Evolutionary conservation across 2,329 filamentous ascomycete species (phyloP), one percentile per base, ranked within the genome.

Genomic region (Beauveria rudraprayagi): DNA sequence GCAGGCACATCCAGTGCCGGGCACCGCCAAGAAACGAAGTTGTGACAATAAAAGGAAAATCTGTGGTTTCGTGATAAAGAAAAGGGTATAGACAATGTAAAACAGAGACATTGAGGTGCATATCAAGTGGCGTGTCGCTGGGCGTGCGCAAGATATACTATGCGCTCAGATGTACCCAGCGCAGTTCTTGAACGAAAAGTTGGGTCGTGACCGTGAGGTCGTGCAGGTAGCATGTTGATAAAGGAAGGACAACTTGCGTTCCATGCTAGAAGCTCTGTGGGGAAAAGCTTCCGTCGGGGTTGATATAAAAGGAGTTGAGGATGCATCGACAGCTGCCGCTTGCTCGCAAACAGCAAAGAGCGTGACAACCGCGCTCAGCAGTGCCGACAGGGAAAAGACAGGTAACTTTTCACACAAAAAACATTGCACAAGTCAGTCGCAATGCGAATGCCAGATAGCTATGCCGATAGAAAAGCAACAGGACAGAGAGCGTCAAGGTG

Each of bases 41-140:
- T 37, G 11, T 28, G 30, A 56, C 44, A 56, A 46, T 28, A 26
- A 50, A 61, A 61, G 55, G n/a, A 40, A 40, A 47, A 54, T 37
- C 28, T 54, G 43, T 46, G 22, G 55, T 60, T 41, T 56, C 34
- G 26, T 61, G 53, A 24, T 61, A 52, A 61, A 43, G 53, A 56
- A 61, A 52, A 26, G 59, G 60, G 60, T 61, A 61, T 61, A 61
- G 60, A 56, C 60, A 61, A 50, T 37, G 52, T 40, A 61, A 56
- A 54, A 61, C 41, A 60, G 52, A 53, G 57, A 53, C 48, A 53
- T 41, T 54, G 40, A 54, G 40, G 37, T 54, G 57, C 40, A 61
- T 56, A 46, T 56, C 52, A 56, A 56, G 46, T 19, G 28, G 60
- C 60, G 14, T 52, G 44, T 56, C 26, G 50, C 48, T 28, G 50